These are phyloP conservation scores for Omphalotus guepiniiformis DNA, from an alignment of 768 basidiomycete genomes.

Conservation along the genomic window DNA sequence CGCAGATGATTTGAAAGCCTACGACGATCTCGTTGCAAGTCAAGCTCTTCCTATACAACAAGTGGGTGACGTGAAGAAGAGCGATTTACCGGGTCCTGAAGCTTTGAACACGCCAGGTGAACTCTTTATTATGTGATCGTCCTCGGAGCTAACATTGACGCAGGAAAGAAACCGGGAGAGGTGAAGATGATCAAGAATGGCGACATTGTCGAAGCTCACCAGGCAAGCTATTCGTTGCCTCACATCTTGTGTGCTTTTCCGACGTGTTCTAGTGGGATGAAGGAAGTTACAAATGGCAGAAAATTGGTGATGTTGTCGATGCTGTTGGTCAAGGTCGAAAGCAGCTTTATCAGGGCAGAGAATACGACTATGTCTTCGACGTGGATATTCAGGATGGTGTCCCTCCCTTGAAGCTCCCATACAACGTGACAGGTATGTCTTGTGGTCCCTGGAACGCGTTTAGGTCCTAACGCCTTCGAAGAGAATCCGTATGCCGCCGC, in stretches of 20 bases:
- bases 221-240: conserved; percentile 43
- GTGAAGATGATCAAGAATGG: conserved; percentile 87
- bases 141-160: background rate
- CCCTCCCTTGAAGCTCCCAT: conserved; percentile 91
- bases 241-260: background rate
- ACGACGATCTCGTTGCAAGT: conserved; percentile 71
- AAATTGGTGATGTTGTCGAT: conserved; percentile 94
- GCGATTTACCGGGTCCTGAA: conserved; percentile 85
- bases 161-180: conserved; percentile 91
- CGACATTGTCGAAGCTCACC: conserved; percentile 83
- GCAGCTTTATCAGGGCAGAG: conserved; percentile 88
- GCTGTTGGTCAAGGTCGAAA: conserved; percentile 88
- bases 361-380: conserved; percentile 99
- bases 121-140: conserved; percentile 17
- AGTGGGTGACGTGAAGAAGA: conserved; percentile 89
- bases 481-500: conserved; percentile 92
- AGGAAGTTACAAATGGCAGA: conserved; percentile 66
- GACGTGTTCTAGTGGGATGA: conserved; percentile 72
- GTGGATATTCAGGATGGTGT: conserved; percentile 93
- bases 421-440: conserved; percentile 74
- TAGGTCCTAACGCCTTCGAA: conserved; percentile 24
- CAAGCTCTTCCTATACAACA: conserved; percentile 83
- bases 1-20: conserved; percentile 56
- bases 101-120: conserved; percentile 69
- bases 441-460: conserved; percentile 15